Evolutionary conservation across 495 filamentous ascomycete species (phyloP).

Genomic region (Aspergillus affinis): DNA sequence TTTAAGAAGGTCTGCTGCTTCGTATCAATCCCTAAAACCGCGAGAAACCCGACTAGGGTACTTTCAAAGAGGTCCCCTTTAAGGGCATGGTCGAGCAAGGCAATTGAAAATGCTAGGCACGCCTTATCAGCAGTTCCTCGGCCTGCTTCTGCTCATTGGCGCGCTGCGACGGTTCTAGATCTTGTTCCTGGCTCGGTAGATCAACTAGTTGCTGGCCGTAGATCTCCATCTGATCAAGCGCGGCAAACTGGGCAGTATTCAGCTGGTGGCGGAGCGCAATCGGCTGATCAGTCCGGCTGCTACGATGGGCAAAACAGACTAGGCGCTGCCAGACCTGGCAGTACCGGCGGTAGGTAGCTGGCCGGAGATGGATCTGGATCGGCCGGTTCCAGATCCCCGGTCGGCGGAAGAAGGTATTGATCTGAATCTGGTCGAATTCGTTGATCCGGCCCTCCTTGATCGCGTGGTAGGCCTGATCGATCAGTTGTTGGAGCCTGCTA

Average conservation of each 20-base stretch:
- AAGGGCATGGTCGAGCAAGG: not conserved
- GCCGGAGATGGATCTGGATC: constrained; percentile 5
- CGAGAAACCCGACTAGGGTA: not conserved
- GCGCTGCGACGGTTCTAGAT: no score
- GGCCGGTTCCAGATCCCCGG: not conserved
- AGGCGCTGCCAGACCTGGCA: constrained; percentile 7
- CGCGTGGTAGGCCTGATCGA: no score
- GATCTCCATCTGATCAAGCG: constrained; percentile 8
- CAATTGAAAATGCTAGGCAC: not conserved
- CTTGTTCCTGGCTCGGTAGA: no score
- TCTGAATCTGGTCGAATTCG: no score
- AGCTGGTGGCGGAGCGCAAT: constrained; percentile 1
- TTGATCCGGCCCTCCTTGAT: no score
- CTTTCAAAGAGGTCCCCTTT: not conserved
- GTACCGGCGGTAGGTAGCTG: constrained; percentile 1
- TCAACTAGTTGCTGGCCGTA: no score
- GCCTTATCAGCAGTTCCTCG: no score
- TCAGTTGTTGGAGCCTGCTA: no score
- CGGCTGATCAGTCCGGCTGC: not conserved
- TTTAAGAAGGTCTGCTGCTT: not conserved
- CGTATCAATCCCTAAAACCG: not conserved
- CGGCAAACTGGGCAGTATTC: constrained; percentile 1
- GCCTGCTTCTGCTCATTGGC: no score
- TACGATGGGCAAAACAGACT: no score
- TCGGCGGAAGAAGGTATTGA: no score